Evolutionary conservation across 2,329 filamentous ascomycete genomes (phyloP).

Genomic region (Cladophialophora exuberans): DNA sequence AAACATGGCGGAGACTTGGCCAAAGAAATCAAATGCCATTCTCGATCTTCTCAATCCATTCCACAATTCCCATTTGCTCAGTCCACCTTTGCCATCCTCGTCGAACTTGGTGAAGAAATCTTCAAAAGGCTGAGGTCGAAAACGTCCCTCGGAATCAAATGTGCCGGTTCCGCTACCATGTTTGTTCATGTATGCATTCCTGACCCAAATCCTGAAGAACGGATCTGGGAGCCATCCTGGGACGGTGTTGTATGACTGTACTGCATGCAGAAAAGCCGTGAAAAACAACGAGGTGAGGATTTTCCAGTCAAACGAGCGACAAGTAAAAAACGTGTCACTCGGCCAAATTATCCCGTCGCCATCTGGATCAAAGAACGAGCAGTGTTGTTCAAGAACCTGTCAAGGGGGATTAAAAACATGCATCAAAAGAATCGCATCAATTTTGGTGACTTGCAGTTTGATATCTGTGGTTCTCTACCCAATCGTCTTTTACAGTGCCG

Average conservation of each 20-base stretch:
- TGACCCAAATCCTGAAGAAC: conserved; percentile 46
- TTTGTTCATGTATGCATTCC: conserved; percentile 47
- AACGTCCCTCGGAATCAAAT: conserved; percentile 52
- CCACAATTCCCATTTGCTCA: conserved; percentile 42
- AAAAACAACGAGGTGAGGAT: conserved; percentile 48
- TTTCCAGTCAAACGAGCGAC: conserved; percentile 44
- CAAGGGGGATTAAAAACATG: too few species aligned
- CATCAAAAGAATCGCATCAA: too few species aligned
- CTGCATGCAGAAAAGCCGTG: conserved; percentile 52
- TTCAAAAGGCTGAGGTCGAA: conserved; percentile 52
- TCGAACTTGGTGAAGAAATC: conserved; percentile 54
- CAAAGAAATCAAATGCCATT: conserved; percentile 18
- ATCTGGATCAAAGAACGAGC: conserved; percentile 57
- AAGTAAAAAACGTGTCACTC: conserved; percentile 53
- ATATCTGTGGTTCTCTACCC: conserved; percentile 38
- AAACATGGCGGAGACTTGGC: conserved; percentile 45
- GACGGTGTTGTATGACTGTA: conserved; percentile 55
- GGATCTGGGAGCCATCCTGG: conserved; percentile 49
- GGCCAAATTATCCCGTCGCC: conserved; percentile 59
- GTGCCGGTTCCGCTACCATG: conserved; percentile 49
- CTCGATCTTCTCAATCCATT: conserved; percentile 12
- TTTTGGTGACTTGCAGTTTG: conserved; percentile 36
- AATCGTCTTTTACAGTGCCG: conserved; percentile 41
- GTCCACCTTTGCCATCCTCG: conserved; percentile 40
- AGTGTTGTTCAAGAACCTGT: conserved; percentile 56